These are phyloP conservation scores for Pythium aphanidermatum DNA, from an alignment of 352 stramenopile species.

Conservation along the genomic window DNA sequence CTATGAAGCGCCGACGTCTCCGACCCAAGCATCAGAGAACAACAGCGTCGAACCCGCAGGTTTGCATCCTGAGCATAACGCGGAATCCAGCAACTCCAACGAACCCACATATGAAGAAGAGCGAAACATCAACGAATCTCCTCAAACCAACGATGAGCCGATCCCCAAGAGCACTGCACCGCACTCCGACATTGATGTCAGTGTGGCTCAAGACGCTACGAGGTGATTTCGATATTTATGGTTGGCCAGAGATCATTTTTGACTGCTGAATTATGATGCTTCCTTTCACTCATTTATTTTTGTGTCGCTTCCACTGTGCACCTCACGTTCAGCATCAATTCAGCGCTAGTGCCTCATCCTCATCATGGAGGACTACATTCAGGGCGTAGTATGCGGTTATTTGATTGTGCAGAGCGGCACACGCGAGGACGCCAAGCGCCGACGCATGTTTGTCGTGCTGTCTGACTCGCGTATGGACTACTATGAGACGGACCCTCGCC, in stretches of 20 bases:
- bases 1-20: neutral
- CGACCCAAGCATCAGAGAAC: conserved; percentile 28
- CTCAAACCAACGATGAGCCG: conserved; percentile 23
- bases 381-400: conserved; percentile 58
- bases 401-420: conserved; percentile 52
- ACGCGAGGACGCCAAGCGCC: conserved; percentile 37
- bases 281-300: neutral
- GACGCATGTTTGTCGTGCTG: conserved; percentile 64
- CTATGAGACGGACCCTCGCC: conserved; percentile 54
- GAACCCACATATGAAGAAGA: too few species aligned
- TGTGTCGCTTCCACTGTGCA: neutral
- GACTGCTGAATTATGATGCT: neutral
- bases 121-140: conserved; percentile 1
- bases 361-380: conserved; percentile 69
- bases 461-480: conserved; percentile 74
- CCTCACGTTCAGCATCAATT: neutral
- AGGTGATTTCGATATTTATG: neutral
- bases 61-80: neutral
- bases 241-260: conserved; percentile 3
- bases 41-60: conserved; percentile 12
- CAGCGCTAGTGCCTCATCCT: neutral
- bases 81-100: neutral
- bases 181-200: neutral
- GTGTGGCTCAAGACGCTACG: neutral
- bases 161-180: conserved; percentile 15